Base-by-base conservation (phyloP, 2,329 filamentous ascomycete species). In the Chaetomium sp. region DNA sequence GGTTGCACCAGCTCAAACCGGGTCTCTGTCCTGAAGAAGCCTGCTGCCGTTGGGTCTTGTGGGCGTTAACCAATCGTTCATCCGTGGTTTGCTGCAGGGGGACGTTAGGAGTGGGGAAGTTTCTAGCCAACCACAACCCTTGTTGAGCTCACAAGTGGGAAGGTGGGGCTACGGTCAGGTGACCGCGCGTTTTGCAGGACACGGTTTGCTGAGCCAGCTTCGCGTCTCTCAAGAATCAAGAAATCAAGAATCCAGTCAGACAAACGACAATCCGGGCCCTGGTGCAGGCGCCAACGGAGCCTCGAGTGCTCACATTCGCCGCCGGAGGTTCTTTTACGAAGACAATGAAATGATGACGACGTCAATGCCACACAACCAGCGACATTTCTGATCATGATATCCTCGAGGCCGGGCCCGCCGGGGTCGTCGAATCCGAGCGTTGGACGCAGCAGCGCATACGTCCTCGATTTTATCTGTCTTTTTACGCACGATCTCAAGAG, bases 401-500 rank as follows among this genome's bases (percentile, higher is more conserved):
- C 59, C 27, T 61, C 55, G 10, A 55, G 58, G 32, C 51, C 55
- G 11, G 60, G 53, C 38, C 6, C 42, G 19, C 14, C 55, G 4
- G 55, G 37, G 14, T 44, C 45, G 7, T 36, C 27, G n/a, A 53
- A 43, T n/a, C 12, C 57, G 32, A 52, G 56, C 51, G 54, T 42
- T 38, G 44, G 79, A 11, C 80, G 84, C 63, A 84, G 81, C 64
- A 87, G 85, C 19, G 89, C 91, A 1, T 78, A 81, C 0, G 90
- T 96, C 41, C 76, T 88, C 66, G 90, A 95, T 66, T 95, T 87
- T 70, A 79, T 82, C 59, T 96, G 91, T 69, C 83, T 96, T 4
- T 96, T 89, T 71, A 95, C 91, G 1, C 84, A 89, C 67, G 91
- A 96, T 67, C 70, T 95, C 43, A 84, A 85, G 51, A 84, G 89